Evolutionary conservation across 768 basidiomycete species (phyloP).

Genomic region (Lyophyllum shimeji): DNA sequence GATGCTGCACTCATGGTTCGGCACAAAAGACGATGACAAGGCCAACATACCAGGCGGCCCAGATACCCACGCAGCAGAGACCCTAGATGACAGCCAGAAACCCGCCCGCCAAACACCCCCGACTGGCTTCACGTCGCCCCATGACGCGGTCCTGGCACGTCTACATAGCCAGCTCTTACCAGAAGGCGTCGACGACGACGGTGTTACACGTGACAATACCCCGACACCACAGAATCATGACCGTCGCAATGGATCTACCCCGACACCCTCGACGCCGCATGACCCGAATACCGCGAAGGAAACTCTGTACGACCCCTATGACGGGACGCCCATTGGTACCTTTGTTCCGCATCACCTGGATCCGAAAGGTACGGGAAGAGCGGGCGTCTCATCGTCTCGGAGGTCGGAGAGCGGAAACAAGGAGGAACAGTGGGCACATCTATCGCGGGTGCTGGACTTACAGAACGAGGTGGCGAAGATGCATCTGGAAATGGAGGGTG

Average conservation of each 20-base stretch:
- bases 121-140: constrained; percentile 46
- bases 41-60: not conserved
- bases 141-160: constrained; percentile 61
- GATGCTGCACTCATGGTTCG: constrained; percentile 10
- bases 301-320: constrained; percentile 44
- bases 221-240: not conserved
- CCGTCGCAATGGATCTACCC: not conserved
- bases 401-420: constrained; percentile 27
- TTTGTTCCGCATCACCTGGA: constrained; percentile 22
- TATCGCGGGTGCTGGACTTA: constrained; percentile 67
- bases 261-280: constrained; percentile 3
- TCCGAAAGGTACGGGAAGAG: not conserved
- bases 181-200: constrained; percentile 11
- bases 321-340: constrained; percentile 41
- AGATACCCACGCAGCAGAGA: not conserved
- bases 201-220: constrained; percentile 8
- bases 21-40: constrained; percentile 6
- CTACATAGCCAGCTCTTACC: constrained; percentile 36
- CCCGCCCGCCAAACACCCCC: constrained; percentile 1
- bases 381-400: not conserved
- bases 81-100: constrained; percentile 1
- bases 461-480: constrained; percentile 71
- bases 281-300: constrained; percentile 11
- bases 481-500: constrained; percentile 75
- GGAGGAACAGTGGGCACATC: constrained; percentile 64